A percentile compares a stretch with the other conserved stretches of the same genome.
Evolutionary conservation across 192 early-diverging fungal species (phyloP).

Genomic region (Coemansia sp.): DNA sequence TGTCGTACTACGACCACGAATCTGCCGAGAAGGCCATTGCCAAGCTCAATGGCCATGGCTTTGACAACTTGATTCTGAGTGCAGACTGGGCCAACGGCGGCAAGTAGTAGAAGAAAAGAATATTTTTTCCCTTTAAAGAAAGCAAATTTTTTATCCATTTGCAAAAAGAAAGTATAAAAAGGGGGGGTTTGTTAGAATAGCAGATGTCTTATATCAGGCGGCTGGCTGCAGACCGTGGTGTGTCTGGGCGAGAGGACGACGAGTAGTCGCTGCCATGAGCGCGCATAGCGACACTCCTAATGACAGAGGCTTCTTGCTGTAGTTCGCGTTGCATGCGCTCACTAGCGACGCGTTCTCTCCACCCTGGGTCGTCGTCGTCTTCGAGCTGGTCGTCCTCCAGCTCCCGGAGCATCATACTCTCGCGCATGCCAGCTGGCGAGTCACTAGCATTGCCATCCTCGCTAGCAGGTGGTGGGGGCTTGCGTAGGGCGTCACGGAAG

Average conservation of each 20-base stretch:
- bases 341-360: conserved; percentile 52
- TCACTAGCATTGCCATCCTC: conserved; percentile 40
- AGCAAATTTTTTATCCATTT: background rate
- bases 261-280: conserved; percentile 53
- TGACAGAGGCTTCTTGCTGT: conserved; percentile 46
- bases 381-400: conserved; percentile 32
- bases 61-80: conserved; percentile 92
- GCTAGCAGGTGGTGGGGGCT: conserved; percentile 39
- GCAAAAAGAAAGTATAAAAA: background rate
- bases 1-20: conserved; percentile 80
- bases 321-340: conserved; percentile 57
- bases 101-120: conserved; percentile 4
- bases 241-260: conserved; percentile 27
- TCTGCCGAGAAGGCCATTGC: conserved; percentile 83
- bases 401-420: conserved; percentile 20
- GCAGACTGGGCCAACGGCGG: conserved; percentile 75
- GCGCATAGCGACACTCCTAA: conserved; percentile 44
- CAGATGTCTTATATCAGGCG: conserved; percentile 1
- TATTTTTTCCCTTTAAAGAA: no score
- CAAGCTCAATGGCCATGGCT: conserved; percentile 92
- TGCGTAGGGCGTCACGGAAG: conserved; percentile 54
- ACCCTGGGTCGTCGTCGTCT: conserved; percentile 46
- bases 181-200: background rate
- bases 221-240: conserved; percentile 19
- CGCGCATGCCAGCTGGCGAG: conserved; percentile 2